Evolutionary conservation across 139 green algal genomes (phyloP), one percentile per base, ranked within the genome.

Genomic region (Closterium sp.): DNA sequence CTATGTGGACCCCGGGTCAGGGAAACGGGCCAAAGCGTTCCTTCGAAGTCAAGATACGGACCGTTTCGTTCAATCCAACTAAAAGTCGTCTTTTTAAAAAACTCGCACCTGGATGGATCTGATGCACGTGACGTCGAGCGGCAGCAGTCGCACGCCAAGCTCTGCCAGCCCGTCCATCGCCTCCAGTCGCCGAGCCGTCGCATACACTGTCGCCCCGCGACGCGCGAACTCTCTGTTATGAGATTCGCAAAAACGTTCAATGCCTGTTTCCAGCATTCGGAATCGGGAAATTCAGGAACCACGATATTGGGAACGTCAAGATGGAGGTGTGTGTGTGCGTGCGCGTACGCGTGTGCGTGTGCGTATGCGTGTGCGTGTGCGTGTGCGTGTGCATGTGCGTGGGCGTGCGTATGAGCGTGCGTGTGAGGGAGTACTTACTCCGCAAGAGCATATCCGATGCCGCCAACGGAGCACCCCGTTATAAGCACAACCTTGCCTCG

Each of bases 141-240:
- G 7, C 21, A 89, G 38, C 8, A 34, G 30, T 32, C 34, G 30
- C 9, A 89, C 34, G 38, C 86, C 86, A 9, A 89, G 86, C 86
- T 89, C 86, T 31, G 86, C 19, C 86, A 89, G 31, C n/a, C 86
- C 86, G 30, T 19, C 38, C 88, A 91, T 91, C 25, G 34, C 35
- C 35, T 91, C 88, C 0, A 91, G 33, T 32, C 88, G 88, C 32
- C 88, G 88, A 55, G 88, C 88, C 19, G 88, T 87, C 34, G 88
- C 88, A 19, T 43, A 91, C 31, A 96, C 94, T 25, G 8, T 36
- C 38, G 87, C 83, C 4, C 36, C 33, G 66, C 66, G 23, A 28
- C 36, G 34, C 8, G 90, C 32, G 43, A 96, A 91, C 33, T 34
- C 66, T 2, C 28, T 31, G 33, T 94, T 76, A 19, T 55, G 25